Percentiles rank a stretch among this genome's conserved stretches.
Evolutionary conservation across 2,329 filamentous ascomycete species (phyloP).

Genomic region (Lasiodiplodia theobromae): DNA sequence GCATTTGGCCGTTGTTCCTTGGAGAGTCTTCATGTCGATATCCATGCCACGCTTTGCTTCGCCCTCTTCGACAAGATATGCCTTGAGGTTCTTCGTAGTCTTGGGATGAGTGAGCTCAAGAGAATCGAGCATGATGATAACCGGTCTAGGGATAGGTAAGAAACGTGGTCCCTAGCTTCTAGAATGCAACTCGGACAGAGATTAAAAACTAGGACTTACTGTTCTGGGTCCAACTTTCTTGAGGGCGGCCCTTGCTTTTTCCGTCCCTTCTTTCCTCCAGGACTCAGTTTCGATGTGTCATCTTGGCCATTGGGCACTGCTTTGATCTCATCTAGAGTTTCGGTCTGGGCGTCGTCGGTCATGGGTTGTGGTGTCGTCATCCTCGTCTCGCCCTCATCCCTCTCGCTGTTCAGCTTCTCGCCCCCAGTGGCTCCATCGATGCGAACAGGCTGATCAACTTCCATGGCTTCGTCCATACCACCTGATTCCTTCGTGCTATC

Average conservation of each 20-base stretch:
- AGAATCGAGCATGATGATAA: constrained; percentile 89
- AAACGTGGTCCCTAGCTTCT: background rate
- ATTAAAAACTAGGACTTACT: background rate
- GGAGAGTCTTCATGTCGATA: constrained; percentile 54
- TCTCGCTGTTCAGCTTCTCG: background rate
- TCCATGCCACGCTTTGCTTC: constrained; percentile 64
- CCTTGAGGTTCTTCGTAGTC: constrained; percentile 72
- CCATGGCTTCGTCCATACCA: background rate
- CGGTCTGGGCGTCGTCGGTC: background rate
- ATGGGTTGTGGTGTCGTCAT: background rate
- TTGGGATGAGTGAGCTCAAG: constrained; percentile 67
- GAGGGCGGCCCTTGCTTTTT: background rate
- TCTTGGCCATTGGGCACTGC: background rate
- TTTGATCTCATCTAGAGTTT: background rate
- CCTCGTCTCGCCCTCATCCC: background rate
- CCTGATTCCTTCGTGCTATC: background rate
- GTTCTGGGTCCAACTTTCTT: background rate
- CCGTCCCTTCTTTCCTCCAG: constrained; percentile 1
- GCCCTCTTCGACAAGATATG: constrained; percentile 80
- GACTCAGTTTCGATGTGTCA: background rate
- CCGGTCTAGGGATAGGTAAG: constrained; percentile 51
- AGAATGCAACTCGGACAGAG: background rate
- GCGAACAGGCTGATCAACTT: constrained; percentile 2
- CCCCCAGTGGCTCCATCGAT: background rate
- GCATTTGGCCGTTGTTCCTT: constrained; percentile 69